Evolutionary conservation across 805 yeast species (phyloP).

Genomic region (Myxozyma melibiosi): DNA sequence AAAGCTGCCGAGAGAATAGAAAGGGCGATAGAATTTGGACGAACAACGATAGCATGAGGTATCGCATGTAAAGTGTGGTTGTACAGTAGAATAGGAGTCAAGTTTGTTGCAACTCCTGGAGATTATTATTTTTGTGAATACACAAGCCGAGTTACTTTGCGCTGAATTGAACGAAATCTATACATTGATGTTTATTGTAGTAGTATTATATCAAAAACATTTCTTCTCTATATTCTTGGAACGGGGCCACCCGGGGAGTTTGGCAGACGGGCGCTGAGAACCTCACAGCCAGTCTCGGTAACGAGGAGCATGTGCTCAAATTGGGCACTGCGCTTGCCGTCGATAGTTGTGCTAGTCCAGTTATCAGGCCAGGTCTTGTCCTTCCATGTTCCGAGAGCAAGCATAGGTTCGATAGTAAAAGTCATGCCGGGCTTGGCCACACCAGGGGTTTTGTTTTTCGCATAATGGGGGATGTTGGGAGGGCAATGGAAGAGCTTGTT

Average conservation of each 20-base stretch:
- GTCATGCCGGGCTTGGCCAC: slow-evolving; percentile 94
- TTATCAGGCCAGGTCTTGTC: slow-evolving; percentile 95
- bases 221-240: slow-evolving; percentile 23
- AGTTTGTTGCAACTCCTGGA: too few species aligned
- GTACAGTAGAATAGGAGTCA: too few species aligned
- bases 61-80: too few species aligned
- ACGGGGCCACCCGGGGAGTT: slow-evolving; percentile 87
- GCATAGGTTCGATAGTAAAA: slow-evolving; percentile 97
- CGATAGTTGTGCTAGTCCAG: slow-evolving; percentile 93
- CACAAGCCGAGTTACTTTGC: too few species aligned
- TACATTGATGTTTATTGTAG: too few species aligned
- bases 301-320: slow-evolving; percentile 92
- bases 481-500: slow-evolving; percentile 85
- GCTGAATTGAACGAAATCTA: too few species aligned
- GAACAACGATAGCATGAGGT: too few species aligned
- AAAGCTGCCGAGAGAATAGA: too few species aligned
- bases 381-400: slow-evolving; percentile 76
- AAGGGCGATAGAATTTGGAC: too few species aligned
- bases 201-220: too few species aligned
- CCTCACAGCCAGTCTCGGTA: slow-evolving; percentile 91
- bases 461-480: slow-evolving; percentile 93
- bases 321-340: slow-evolving; percentile 89
- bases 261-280: slow-evolving; percentile 77
- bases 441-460: slow-evolving; percentile 89
- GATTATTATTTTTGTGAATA: too few species aligned